Conservation (phyloP, 257 asterid species). For the Gentiana dahurica region DNA sequence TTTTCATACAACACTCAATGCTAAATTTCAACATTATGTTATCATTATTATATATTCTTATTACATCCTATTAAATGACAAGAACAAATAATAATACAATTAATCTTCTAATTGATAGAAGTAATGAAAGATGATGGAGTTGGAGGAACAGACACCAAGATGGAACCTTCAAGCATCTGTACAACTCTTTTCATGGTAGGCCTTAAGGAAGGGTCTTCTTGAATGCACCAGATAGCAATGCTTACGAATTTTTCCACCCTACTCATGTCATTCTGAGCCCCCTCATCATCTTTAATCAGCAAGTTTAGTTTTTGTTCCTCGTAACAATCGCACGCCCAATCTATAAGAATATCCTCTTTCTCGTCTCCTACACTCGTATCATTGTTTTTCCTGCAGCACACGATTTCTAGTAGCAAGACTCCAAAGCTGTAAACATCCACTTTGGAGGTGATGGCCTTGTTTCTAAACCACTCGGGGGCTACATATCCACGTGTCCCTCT, state of each 20-base stretch:
- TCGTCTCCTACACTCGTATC: not conserved
- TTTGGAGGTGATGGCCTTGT: conserved; percentile 39
- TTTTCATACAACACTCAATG: too few species aligned
- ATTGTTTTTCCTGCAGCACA: conserved; percentile 7
- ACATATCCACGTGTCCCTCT: conserved; percentile 58
- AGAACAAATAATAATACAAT: not conserved
- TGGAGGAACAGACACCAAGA: conserved; percentile 20
- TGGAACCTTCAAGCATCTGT: conserved; percentile 28
- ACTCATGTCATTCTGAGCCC: not conserved
- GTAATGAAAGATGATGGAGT: conserved; percentile 12
- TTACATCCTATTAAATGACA: too few species aligned
- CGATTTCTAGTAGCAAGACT: conserved; percentile 37
- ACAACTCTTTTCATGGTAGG: conserved; percentile 30
- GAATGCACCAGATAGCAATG: conserved; percentile 30
- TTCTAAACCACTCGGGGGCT: conserved; percentile 57
- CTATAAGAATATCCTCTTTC: conserved; percentile 1
- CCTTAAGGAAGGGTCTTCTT: conserved; percentile 31
- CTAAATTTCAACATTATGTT: too few species aligned
- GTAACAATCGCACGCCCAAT: conserved; percentile 1
- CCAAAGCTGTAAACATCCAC: conserved; percentile 55
- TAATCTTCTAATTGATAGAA: not conserved
- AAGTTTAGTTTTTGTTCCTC: not conserved
- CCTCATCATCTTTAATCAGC: not conserved
- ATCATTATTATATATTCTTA: too few species aligned
- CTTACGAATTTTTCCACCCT: conserved; percentile 16